Evolutionary conservation across 306 rosid genomes (phyloP), one percentile per base, ranked within the genome.

Genomic region (Trifolium fragiferum): DNA sequence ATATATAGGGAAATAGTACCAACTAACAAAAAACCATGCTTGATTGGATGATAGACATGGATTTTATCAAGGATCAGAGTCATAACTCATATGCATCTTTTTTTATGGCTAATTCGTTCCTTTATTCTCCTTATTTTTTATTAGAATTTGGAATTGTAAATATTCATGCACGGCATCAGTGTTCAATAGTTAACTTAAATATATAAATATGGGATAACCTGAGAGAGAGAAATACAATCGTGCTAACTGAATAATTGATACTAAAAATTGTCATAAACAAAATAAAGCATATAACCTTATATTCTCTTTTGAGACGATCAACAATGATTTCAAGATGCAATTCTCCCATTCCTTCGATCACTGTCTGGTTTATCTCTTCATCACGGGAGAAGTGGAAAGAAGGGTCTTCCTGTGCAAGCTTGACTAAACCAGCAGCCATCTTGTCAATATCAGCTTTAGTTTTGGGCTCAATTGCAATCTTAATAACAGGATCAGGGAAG

Each of bases 311-410:
- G 54, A 94, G 94, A 23, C 96, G 82, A 84, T 94, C 99, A 8
- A 94, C 97, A 78, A 91, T 94, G 73, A 94, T 94, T 84, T 94
- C 99, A 58, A 94, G 99, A 84, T 94, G 99, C 83, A 94, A 76
- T 80, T 94, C 99, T 66, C 99, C 99, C 99, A 94, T 94, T 74
- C 99, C 99, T 87, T 94, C 99, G n/a, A 94, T 94, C 64, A 92
- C 96, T 0, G 99, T 94, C 82, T 94, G 96, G 78, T 94, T 94
- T 72, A 90, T 80, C 93, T 94, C 99, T 72, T 94, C 97, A 74
- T 94, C 99, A 37, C 99, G 84, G 15, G 99, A 92, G 85, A 94
- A 94, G 76, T 94, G 97, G 83, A 94, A 91, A 49, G 99, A 94
- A 75, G 99, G 99, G 72, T 94, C 99, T 78, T 94, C 99, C 78